Evolutionary conservation across 352 stramenopile genomes (phyloP).

Genomic region (Lagenidium giganteum): DNA sequence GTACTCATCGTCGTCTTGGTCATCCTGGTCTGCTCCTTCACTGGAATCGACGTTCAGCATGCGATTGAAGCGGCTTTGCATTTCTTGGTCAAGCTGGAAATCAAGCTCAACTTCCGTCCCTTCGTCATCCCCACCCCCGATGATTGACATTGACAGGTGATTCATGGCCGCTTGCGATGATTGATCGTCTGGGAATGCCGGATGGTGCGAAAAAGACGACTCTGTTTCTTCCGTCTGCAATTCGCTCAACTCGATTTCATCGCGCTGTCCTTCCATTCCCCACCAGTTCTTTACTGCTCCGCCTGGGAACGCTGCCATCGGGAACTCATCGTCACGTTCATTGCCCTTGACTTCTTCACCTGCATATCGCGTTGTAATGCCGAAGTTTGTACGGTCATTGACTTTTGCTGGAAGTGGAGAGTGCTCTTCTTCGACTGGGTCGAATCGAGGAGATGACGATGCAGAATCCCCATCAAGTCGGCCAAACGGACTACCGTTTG

Average conservation of each 20-base stretch:
- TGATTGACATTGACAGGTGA: slow-evolving; percentile 65
- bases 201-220: slow-evolving; percentile 50
- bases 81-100: slow-evolving; percentile 49
- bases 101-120: slow-evolving; percentile 65
- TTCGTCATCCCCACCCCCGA: slow-evolving; percentile 46
- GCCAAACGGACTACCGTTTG: no score
- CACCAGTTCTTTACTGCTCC: slow-evolving; percentile 67
- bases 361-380: no score
- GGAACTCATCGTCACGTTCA: slow-evolving; percentile 21
- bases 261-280: slow-evolving; percentile 31
- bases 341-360: slow-evolving; percentile 38
- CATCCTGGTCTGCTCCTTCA: slow-evolving; percentile 18
- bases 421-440: slow-evolving; percentile 32
- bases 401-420: no score
- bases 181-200: slow-evolving; percentile 34
- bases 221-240: slow-evolving; percentile 54
- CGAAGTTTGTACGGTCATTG: no score
- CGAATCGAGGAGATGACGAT: no score
- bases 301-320: slow-evolving; percentile 36
- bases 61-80: slow-evolving; percentile 52
- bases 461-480: slow-evolving; percentile 2
- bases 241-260: slow-evolving; percentile 55
- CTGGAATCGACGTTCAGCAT: slow-evolving; percentile 48
- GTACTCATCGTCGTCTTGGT: slow-evolving; percentile 27
- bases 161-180: slow-evolving; percentile 20